A percentile compares a stretch with the other conserved stretches of the same genome.
These are phyloP conservation scores for Eremomyces bilateralis DNA, from an alignment of 495 filamentous ascomycete species.

Conservation along the genomic window DNA sequence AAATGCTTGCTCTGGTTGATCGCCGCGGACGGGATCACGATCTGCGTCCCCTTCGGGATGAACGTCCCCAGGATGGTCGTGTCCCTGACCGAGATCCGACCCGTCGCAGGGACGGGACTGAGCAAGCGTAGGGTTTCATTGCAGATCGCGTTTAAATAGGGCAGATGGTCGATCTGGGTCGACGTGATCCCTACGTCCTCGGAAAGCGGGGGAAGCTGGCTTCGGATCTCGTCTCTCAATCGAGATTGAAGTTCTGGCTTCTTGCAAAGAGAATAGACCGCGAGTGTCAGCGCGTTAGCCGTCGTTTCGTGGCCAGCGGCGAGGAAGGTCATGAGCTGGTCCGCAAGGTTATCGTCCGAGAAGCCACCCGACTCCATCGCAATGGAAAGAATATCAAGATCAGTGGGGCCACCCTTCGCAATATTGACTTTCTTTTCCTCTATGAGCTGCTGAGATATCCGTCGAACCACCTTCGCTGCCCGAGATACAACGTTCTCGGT, in stretches of 20 bases:
- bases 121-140: conserved; percentile 37
- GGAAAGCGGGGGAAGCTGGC: conserved; percentile 31
- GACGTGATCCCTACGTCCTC: conserved; percentile 26
- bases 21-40: conserved; percentile 27
- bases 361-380: conserved; percentile 59
- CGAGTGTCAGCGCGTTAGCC: conserved; percentile 36
- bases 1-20: conserved; percentile 16
- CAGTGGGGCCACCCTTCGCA: conserved; percentile 24
- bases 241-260: conserved; percentile 32
- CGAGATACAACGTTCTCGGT: conserved; percentile 26
- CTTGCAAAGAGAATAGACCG: conserved; percentile 33
- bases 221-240: conserved; percentile 37
- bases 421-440: conserved; percentile 40
- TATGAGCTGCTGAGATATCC: conserved; percentile 42
- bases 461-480: conserved; percentile 35
- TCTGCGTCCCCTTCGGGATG: conserved; percentile 31
- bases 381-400: conserved; percentile 65
- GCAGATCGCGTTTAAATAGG: conserved; percentile 38
- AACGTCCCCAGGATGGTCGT: conserved; percentile 34
- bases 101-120: conserved; percentile 35
- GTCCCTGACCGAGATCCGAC: conserved; percentile 38
- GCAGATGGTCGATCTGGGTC: conserved; percentile 29
- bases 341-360: conserved; percentile 55
- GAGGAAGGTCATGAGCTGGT: conserved; percentile 92
- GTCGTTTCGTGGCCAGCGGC: conserved; percentile 77